Evolutionary conservation across 2,329 filamentous ascomycete genomes (phyloP).

Genomic region (Periconia sp.): DNA sequence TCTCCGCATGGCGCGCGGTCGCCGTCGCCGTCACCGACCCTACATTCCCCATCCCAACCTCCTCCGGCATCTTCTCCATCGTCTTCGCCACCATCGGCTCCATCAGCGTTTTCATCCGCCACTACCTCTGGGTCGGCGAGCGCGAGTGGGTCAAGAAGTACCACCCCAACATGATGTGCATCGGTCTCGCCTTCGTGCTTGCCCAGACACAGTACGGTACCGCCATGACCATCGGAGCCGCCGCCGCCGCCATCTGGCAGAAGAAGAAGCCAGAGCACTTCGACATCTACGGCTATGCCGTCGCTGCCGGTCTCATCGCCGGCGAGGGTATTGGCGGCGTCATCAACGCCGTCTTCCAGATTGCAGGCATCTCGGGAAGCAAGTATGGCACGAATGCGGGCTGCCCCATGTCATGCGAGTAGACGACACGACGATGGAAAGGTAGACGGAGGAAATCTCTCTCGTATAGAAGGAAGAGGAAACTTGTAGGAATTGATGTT

Average conservation of each 20-base stretch:
- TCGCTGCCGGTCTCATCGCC: constrained; percentile 67
- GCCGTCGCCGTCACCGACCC: constrained; percentile 67
- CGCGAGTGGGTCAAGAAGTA: constrained; percentile 62
- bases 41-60: constrained; percentile 60
- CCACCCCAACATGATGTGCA: constrained; percentile 68
- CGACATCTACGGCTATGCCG: constrained; percentile 65
- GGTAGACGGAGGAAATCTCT: too few species aligned
- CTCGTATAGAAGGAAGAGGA: too few species aligned
- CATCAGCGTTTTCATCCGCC: constrained; percentile 59
- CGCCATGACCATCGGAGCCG: constrained; percentile 64
- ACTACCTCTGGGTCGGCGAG: constrained; percentile 60
- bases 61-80: constrained; percentile 64
- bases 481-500: too few species aligned
- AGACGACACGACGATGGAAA: neutral
- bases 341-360: constrained; percentile 62
- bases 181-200: constrained; percentile 65
- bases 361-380: constrained; percentile 50
- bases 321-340: constrained; percentile 69
- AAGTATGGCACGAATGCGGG: constrained; percentile 50
- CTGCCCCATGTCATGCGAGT: constrained; percentile 43
- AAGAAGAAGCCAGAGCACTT: constrained; percentile 60
- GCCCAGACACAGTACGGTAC: constrained; percentile 63
- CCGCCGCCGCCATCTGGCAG: constrained; percentile 60
- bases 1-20: constrained; percentile 70
- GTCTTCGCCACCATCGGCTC: constrained; percentile 60